Evolutionary conservation across 257 asterid genomes (phyloP).

Genomic region (Capsicum baccatum): DNA sequence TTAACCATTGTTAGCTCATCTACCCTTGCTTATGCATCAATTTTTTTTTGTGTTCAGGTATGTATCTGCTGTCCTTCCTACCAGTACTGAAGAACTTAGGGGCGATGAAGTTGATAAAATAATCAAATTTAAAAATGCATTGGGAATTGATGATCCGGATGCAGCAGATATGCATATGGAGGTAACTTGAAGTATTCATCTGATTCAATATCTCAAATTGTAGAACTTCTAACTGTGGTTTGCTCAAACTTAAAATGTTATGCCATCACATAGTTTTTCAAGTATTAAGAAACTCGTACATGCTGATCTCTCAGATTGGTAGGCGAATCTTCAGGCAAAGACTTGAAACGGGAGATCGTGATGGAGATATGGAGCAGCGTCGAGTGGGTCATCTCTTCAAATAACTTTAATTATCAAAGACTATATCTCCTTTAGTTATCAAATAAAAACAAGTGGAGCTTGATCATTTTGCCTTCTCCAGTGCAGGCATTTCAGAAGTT

Average conservation of each 20-base stretch:
- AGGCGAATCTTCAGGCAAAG: conserved; percentile 88
- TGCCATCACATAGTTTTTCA: neutral
- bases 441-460: conserved; percentile 42
- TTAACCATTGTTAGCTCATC: conserved; percentile 2
- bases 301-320: conserved; percentile 75
- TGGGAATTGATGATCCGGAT: conserved; percentile 99
- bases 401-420: conserved; percentile 28
- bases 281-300: conserved; percentile 38
- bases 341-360: conserved; percentile 96
- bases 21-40: conserved; percentile 1
- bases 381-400: conserved; percentile 56
- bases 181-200: conserved; percentile 49
- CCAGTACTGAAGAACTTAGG: conserved; percentile 80
- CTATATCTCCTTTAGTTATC: conserved; percentile 34
- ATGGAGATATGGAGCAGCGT: conserved; percentile 79
- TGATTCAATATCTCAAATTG: conserved; percentile 19
- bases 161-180: conserved; percentile 99
- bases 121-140: conserved; percentile 69
- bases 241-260: conserved; percentile 9
- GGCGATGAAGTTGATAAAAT: conserved; percentile 90
- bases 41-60: conserved; percentile 47
- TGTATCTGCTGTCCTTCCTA: conserved; percentile 80
- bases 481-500: conserved; percentile 99
- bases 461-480: conserved; percentile 64
- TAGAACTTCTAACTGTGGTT: conserved; percentile 12